Evolutionary conservation across 2,329 filamentous ascomycete species (phyloP).

Genomic region (Hymenoscyphus albidus): DNA sequence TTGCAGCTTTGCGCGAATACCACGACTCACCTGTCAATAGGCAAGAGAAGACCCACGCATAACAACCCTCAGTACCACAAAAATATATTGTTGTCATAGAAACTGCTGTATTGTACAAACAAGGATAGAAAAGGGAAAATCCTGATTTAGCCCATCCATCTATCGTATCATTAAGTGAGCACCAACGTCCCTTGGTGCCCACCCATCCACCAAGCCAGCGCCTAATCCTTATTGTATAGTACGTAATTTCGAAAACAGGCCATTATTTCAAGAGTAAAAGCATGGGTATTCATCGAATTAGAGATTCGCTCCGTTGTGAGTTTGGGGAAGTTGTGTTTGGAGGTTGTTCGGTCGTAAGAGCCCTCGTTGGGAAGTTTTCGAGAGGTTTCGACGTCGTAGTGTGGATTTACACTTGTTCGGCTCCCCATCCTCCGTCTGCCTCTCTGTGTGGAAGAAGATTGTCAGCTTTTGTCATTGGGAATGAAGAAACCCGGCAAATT

Average conservation of each 20-base stretch:
- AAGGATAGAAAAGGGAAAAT: slow-evolving; percentile 4
- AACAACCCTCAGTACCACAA: not conserved
- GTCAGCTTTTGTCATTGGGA: not conserved
- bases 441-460: slow-evolving; percentile 12
- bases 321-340: not conserved
- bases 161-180: slow-evolving; percentile 6
- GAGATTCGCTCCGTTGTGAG: not conserved
- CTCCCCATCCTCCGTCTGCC: slow-evolving; percentile 28
- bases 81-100: slow-evolving; percentile 2
- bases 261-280: not conserved
- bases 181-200: not conserved
- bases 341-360: not conserved
- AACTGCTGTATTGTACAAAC: slow-evolving; percentile 3
- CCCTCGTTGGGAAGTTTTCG: not conserved
- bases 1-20: too few relatives aligned
- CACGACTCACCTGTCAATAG: too few relatives aligned
- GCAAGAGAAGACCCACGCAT: too few relatives aligned
- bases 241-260: not conserved
- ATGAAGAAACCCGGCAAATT: not conserved
- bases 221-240: slow-evolving; percentile 6
- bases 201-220: not conserved
- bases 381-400: not conserved
- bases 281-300: not conserved
- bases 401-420: slow-evolving; percentile 25
- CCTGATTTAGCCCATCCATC: slow-evolving; percentile 7